A percentile compares a stretch with the other conserved stretches of the same genome.
phyloP scores from a whole-genome alignment of 192 early-diverging fungal genomes.

The Rhizoclosmatium globosum region DNA sequence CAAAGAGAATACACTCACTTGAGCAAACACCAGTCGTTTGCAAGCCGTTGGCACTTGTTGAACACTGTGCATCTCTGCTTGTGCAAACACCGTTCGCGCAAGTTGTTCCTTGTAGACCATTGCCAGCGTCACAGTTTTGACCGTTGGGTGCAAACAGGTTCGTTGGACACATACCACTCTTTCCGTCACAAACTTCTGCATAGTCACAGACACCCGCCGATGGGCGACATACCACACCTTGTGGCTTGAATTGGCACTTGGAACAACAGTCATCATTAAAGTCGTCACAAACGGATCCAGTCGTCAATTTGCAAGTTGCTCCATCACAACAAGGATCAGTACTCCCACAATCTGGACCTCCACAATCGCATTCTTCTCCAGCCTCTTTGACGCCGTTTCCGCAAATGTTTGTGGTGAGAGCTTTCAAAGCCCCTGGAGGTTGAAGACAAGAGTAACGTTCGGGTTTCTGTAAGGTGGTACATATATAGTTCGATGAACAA shows the following conservation, averaged over 20 bases:
- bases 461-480: slow-evolving; percentile 7
- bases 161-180: slow-evolving; percentile 70
- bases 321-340: slow-evolving; percentile 85
- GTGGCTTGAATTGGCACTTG: slow-evolving; percentile 68
- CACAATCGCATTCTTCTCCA: slow-evolving; percentile 92
- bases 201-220: slow-evolving; percentile 83
- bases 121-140: slow-evolving; percentile 59
- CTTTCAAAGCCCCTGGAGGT: slow-evolving; percentile 43
- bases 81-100: slow-evolving; percentile 62
- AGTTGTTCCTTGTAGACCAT: slow-evolving; percentile 15
- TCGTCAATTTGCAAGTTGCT: slow-evolving; percentile 80
- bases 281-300: slow-evolving; percentile 80
- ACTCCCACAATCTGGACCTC: slow-evolving; percentile 67
- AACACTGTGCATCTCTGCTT: slow-evolving; percentile 51
- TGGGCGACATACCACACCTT: slow-evolving; percentile 74
- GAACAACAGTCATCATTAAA: slow-evolving; percentile 85
- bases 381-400: slow-evolving; percentile 92
- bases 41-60: slow-evolving; percentile 29
- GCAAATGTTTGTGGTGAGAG: slow-evolving; percentile 74
- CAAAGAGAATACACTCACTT: not conserved
- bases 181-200: slow-evolving; percentile 72
- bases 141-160: slow-evolving; percentile 75
- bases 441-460: slow-evolving; percentile 32
- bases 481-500: slow-evolving; percentile 44
- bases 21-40: slow-evolving; percentile 42